Percentiles rank a stretch among this genome's conserved stretches.
Conservation (phyloP, 495 filamentous ascomycete genomes). For the Penicillium turbatum region DNA sequence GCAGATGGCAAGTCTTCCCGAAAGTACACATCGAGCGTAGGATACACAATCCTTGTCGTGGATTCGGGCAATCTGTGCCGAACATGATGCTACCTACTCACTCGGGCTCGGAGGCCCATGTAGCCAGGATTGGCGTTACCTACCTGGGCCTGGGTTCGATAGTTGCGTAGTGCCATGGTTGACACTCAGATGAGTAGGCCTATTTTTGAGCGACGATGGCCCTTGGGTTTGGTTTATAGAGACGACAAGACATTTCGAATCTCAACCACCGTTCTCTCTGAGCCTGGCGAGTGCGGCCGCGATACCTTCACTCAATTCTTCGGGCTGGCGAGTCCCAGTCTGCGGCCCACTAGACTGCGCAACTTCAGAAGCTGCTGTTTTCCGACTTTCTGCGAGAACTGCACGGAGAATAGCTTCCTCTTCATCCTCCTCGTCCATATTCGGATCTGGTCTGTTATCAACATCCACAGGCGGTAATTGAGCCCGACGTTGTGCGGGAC, state of each 20-base stretch:
- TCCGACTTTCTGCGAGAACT: conserved; percentile 14
- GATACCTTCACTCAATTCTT: conserved; percentile 27
- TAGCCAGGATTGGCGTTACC: no score
- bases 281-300: conserved; percentile 23
- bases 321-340: background rate
- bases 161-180: background rate
- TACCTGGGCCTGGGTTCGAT: background rate
- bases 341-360: background rate
- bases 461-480: conserved; percentile 32
- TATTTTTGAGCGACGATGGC: background rate
- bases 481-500: conserved; percentile 7
- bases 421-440: conserved; percentile 19
- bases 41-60: no score
- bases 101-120: no score
- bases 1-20: no score
- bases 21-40: no score
- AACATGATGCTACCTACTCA: no score
- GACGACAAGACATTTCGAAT: background rate
- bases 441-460: conserved; percentile 29
- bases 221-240: background rate
- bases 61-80: no score
- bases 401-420: conserved; percentile 20
- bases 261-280: conserved; percentile 40
- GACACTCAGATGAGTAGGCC: background rate
- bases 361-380: conserved; percentile 7